phyloP scores from a whole-genome alignment of 2,329 filamentous ascomycete genomes.

The Phaeoacremonium minimum region DNA sequence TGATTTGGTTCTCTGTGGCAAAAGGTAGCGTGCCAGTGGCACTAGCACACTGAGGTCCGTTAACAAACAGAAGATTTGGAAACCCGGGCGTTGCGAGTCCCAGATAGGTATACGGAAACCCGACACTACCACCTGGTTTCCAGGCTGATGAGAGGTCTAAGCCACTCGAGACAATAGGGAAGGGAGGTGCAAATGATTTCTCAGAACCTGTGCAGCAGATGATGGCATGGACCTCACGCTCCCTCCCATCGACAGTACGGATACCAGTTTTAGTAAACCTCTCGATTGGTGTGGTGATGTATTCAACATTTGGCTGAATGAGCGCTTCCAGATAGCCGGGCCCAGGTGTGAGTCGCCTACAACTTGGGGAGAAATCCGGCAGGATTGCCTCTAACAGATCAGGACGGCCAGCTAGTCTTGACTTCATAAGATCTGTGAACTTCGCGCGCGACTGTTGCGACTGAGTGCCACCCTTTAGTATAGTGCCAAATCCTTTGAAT shows the following conservation, averaged over 20 bases:
- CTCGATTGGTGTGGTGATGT: slow-evolving; percentile 47
- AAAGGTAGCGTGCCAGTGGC: slow-evolving; percentile 62
- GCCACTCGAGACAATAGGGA: slow-evolving; percentile 46
- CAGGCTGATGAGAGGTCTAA: slow-evolving; percentile 49
- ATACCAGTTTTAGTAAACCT: slow-evolving; percentile 53
- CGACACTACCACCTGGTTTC: slow-evolving; percentile 48
- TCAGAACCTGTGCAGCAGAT: slow-evolving; percentile 65
- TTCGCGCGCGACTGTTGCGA: slow-evolving; percentile 35
- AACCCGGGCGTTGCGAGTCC: slow-evolving; percentile 58
- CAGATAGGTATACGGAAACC: slow-evolving; percentile 64
- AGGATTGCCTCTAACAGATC: slow-evolving; percentile 42
- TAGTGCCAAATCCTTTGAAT: slow-evolving; percentile 47
- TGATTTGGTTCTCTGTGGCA: slow-evolving; percentile 58
- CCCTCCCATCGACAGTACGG: slow-evolving; percentile 46
- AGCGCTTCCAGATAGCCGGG: slow-evolving; percentile 61
- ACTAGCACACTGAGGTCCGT: slow-evolving; percentile 53
- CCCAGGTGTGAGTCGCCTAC: slow-evolving; percentile 57
- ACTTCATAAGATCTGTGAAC: slow-evolving; percentile 44
- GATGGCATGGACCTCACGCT: slow-evolving; percentile 53
- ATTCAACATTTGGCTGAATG: slow-evolving; percentile 51
- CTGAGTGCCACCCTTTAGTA: slow-evolving; percentile 45
- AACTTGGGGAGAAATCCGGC: slow-evolving; percentile 56
- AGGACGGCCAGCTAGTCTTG: slow-evolving; percentile 42
- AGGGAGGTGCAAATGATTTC: slow-evolving; percentile 50
- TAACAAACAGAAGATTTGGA: slow-evolving; percentile 58